Percentiles rank a stretch among this genome's conserved stretches.
Conservation (phyloP, 176 grass and related monocot genomes). For the Tillandsia leiboldiana region DNA sequence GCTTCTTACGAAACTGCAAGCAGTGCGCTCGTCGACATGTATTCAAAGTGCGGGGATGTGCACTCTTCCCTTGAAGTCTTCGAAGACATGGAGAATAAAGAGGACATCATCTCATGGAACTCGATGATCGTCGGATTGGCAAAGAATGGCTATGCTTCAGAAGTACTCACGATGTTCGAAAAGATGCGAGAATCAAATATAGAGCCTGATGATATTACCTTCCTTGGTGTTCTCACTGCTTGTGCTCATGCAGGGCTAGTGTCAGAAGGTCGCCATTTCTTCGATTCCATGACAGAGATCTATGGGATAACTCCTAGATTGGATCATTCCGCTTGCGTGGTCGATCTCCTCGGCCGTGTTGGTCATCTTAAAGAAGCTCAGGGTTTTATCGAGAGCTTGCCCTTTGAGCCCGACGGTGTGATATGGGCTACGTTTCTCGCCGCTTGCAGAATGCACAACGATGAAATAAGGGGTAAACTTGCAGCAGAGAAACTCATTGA, state of each 20-base stretch:
- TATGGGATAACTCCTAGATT: constrained; percentile 42
- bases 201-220: constrained; percentile 53
- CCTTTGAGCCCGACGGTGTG: constrained; percentile 58
- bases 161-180: constrained; percentile 48
- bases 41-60: constrained; percentile 64
- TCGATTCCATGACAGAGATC: constrained; percentile 36
- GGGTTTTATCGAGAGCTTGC: constrained; percentile 40
- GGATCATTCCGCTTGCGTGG: constrained; percentile 55
- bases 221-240: constrained; percentile 54
- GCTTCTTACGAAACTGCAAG: constrained; percentile 31
- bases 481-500: constrained; percentile 46
- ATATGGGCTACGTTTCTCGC: constrained; percentile 62
- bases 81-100: constrained; percentile 40
- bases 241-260: constrained; percentile 55
- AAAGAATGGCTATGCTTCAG: constrained; percentile 51
- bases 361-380: constrained; percentile 57
- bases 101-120: constrained; percentile 50
- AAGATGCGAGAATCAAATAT: constrained; percentile 35
- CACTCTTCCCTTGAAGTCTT: constrained; percentile 43
- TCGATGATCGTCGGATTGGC: constrained; percentile 67
- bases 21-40: constrained; percentile 61
- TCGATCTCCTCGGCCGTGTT: constrained; percentile 62
- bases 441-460: constrained; percentile 49
- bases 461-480: constrained; percentile 45
- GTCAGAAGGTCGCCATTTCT: constrained; percentile 33